phyloP scores from a whole-genome alignment of 2,329 filamentous ascomycete species.

The Hortaea werneckii region DNA sequence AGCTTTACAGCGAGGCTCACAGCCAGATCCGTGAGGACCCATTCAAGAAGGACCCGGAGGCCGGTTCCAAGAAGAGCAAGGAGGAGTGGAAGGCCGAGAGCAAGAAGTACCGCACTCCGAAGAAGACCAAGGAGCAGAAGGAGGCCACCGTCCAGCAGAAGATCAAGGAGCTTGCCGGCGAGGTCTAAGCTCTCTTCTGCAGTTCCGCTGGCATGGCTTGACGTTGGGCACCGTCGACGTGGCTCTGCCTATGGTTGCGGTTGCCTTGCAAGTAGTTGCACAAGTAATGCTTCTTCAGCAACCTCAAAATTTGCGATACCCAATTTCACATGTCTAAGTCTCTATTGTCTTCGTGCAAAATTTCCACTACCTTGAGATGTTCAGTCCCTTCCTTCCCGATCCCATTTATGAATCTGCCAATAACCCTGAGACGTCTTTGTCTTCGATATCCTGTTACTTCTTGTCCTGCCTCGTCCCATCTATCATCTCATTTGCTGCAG shows the following conservation, averaged over 20 bases:
- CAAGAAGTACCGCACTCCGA: constrained; percentile 71
- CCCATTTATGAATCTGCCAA: no score
- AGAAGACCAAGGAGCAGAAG: constrained; percentile 78
- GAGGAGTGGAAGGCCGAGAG: constrained; percentile 66
- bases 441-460: no score
- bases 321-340: no score
- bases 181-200: constrained; percentile 12
- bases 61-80: constrained; percentile 86
- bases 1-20: constrained; percentile 91
- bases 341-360: neutral
- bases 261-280: neutral
- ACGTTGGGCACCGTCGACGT: neutral
- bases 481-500: no score
- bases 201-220: neutral
- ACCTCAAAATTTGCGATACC: neutral
- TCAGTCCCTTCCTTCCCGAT: no score
- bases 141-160: constrained; percentile 74
- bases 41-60: constrained; percentile 77
- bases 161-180: constrained; percentile 67
- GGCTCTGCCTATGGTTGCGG: neutral
- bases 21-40: constrained; percentile 94
- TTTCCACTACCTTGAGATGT: neutral
- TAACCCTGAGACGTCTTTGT: no score
- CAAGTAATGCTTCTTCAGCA: neutral
- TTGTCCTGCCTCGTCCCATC: no score